Evolutionary conservation across 129 eudicot genomes (phyloP), one percentile per base, ranked within the genome.

Genomic region (Pittosporum tobira): DNA sequence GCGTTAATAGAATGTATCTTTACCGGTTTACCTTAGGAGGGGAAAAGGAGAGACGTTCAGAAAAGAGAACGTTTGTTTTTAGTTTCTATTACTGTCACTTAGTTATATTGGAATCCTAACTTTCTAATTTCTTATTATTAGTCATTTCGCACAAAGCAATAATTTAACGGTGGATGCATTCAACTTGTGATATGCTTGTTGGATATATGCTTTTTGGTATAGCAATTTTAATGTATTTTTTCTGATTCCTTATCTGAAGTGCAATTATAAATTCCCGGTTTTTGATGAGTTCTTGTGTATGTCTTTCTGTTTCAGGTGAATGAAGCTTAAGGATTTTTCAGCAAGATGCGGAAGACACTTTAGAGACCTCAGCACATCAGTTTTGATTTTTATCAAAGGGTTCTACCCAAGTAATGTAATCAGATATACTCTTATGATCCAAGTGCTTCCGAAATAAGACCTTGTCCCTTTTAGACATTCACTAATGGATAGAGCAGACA

Each of bases 401-500:
- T 74, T 77, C 60, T 74, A 75, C 66, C 62, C 78, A 29, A 72
- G 80, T 64, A 59, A 62, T 45, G 70, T 64, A 25, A 61, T 69
- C 74, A 72, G 75, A 51, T 77, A 64, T 34, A 60, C n/a, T n/a
- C n/a, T n/a, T 34, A 28, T 51, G 28, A 23, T 40, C 21, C 40
- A 19, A 54, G 47, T 57, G 65, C 44, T 63, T 57, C 30, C 34
- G 12, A 23, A 20, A 29, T 27, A 31, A 38, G 70, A 57, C 56
- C 63, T 47, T 22, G n/a, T 10, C 34, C 49, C 56, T 59, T 55
- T 49, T 19, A 28, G 46, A 22, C 14, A 65, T 62, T 38, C 19
- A 48, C 45, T 36, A 67, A 85, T 88, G 96, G 96, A 88, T 62
- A 64, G 91, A 61, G 51, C 72, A 61, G 75, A 59, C 70, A 52